Base-by-base conservation (phyloP, 495 filamentous ascomycete species). In the Rhypophila decipiens region DNA sequence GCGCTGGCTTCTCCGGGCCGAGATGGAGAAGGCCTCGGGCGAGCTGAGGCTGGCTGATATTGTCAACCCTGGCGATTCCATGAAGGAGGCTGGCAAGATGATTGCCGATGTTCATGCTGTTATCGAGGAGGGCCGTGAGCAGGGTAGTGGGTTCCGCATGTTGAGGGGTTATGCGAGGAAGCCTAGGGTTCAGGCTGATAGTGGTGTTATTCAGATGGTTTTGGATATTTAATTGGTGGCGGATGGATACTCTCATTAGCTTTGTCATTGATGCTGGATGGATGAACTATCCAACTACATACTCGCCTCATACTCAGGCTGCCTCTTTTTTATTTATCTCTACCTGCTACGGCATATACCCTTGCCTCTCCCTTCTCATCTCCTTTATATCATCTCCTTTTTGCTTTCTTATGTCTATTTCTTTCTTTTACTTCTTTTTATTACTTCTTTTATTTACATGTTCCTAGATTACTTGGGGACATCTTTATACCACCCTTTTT, bases 151-250 rank as follows among this genome's bases (percentile, higher is more conserved):
- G n/a, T 96, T 88, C 81, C 83, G 88, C 56, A 84, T 82, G 60
- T 68, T 98, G 64, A 85, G 75, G 51, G 93, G 93, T 2, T 96
- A 86, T 76, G 87, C 90, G 33, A 84, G 84, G 76, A 98, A 98
- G 78, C 86, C 88, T 33, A 56, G 23, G n/a, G 39, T 42, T 3
- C 20, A 29, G 24, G 2, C 39, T n/a, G 48, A 42, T 19, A 45
- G 45, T 20, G 52, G 52, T 2, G 41, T 48, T 19, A 54, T 54
- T 39, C 44, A 49, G 24, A 39, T 57, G 50, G 47, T 57, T 19
- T 27, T 58, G 44, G 56, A 56, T 36, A 42, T 48, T 17, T 44
- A 12, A 24, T 42, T 34, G 21, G 13, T 39, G n/a, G 22, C 1
- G 23, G n/a, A n/a, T n/a, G n/a, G n/a, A n/a, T n/a, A n/a, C n/a